A percentile compares a stretch with the other conserved stretches of the same genome.
Evolutionary conservation across 2,329 filamentous ascomycete genomes (phyloP).

Genomic region (Ceratocystis destructans): DNA sequence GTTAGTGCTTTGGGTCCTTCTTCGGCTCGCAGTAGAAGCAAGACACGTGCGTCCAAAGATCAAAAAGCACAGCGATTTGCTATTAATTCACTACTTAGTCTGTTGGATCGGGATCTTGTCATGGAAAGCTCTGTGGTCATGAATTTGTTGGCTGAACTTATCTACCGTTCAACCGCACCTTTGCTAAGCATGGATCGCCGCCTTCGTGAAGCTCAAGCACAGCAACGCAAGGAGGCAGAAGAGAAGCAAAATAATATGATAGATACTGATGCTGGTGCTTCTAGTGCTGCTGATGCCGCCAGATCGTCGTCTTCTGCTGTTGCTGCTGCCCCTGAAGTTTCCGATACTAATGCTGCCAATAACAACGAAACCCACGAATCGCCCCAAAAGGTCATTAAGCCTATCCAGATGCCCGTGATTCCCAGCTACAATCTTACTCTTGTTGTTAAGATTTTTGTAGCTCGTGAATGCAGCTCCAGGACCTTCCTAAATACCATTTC

Average conservation of each 20-base stretch:
- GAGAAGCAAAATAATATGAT: constrained; percentile 11
- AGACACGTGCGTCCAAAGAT: constrained; percentile 57
- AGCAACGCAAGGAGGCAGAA: constrained; percentile 28
- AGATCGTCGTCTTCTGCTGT: neutral
- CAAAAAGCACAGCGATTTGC: constrained; percentile 74
- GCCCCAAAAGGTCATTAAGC: constrained; percentile 37
- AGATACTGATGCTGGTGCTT: constrained; percentile 13
- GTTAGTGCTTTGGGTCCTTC: constrained; percentile 51
- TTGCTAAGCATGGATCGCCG: constrained; percentile 70
- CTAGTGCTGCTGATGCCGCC: neutral
- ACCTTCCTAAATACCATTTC: constrained; percentile 96
- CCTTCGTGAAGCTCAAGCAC: constrained; percentile 57
- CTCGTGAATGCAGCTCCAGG: constrained; percentile 90
- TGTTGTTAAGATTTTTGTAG: constrained; percentile 93
- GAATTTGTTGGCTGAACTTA: constrained; percentile 76
- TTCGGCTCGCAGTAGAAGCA: constrained; percentile 16
- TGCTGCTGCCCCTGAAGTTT: constrained; percentile 21
- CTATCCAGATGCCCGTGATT: constrained; percentile 67
- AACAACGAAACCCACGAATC: constrained; percentile 31
- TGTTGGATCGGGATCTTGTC: constrained; percentile 86
- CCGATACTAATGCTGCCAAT: constrained; percentile 24
- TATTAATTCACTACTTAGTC: constrained; percentile 73
- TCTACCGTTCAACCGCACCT: constrained; percentile 79
- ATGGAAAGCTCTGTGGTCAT: constrained; percentile 96
- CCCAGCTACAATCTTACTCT: constrained; percentile 80